A percentile compares a stretch with the other conserved stretches of the same genome.
Conservation (phyloP, 768 basidiomycete genomes). For the Russula sp. region DNA sequence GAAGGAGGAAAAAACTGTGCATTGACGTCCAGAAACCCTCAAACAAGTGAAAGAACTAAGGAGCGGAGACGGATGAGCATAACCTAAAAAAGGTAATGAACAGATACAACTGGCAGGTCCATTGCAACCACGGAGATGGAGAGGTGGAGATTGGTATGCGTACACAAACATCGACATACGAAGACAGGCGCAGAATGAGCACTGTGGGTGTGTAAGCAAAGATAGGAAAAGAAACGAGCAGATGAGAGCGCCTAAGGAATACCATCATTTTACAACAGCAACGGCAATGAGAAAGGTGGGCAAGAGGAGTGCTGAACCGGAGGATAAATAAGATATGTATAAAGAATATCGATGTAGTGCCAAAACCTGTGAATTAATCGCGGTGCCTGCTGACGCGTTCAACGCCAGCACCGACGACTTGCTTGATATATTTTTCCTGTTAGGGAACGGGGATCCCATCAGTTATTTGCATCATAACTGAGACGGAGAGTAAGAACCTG, state of each 20-base stretch:
- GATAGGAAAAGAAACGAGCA: neutral
- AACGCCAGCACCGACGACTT: slow-evolving; percentile 24
- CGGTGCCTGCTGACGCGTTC: slow-evolving; percentile 25
- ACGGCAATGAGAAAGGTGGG: neutral
- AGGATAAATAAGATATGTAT: slow-evolving; percentile 12
- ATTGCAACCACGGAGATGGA: neutral
- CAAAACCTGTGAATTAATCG: slow-evolving; percentile 3
- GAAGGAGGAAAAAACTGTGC: neutral
- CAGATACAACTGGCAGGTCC: slow-evolving; percentile 1
- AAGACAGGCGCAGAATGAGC: neutral
- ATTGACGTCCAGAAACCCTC: slow-evolving; percentile 26
- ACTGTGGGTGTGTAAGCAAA: neutral
- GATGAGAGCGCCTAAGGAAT: neutral
- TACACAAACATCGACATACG: neutral
- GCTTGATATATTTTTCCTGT: slow-evolving; percentile 19
- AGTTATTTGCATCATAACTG: neutral
- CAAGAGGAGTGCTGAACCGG: neutral
- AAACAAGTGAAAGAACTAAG: slow-evolving; percentile 2
- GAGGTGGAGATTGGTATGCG: neutral
- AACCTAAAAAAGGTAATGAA: too few relatives aligned
- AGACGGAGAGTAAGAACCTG: slow-evolving; percentile 28
- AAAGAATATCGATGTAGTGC: neutral
- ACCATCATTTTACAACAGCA: neutral
- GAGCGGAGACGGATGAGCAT: neutral
- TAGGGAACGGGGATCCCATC: neutral